These are phyloP conservation scores for Pezicula radicicola DNA, from an alignment of 2,329 filamentous ascomycete species.

Conservation along the genomic window DNA sequence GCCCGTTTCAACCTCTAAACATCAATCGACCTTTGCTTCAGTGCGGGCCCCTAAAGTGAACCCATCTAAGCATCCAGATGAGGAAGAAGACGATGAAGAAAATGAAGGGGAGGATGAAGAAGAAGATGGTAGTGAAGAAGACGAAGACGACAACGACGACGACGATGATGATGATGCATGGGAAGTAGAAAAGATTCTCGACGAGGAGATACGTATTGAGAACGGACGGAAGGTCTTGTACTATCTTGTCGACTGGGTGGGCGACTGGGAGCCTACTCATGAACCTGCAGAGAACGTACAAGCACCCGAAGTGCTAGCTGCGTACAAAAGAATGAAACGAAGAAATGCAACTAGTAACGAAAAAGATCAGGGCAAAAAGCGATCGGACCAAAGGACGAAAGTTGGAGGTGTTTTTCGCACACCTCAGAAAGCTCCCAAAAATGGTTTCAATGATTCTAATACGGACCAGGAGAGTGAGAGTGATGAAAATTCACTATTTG, in stretches of 20 bases:
- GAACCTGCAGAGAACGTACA: constrained; percentile 21
- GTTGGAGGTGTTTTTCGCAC: background rate
- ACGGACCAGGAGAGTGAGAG: background rate
- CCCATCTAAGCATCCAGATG: background rate
- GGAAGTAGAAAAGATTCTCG: constrained; percentile 19
- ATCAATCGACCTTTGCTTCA: background rate
- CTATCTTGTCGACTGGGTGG: constrained; percentile 26
- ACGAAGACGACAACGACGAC: constrained; percentile 2
- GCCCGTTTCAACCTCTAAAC: background rate
- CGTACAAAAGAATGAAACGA: constrained; percentile 1
- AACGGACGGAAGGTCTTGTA: constrained; percentile 8
- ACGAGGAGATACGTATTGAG: constrained; percentile 8
- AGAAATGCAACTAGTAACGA: background rate
- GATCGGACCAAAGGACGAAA: background rate
- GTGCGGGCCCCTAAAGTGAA: background rate
- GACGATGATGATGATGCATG: constrained; percentile 9
- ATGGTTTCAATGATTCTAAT: background rate
- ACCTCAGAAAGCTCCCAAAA: background rate
- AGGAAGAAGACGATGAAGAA: background rate
- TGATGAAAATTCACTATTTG: background rate
- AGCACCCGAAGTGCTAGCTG: background rate
- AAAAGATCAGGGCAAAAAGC: too few species aligned
- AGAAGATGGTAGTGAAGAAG: background rate
- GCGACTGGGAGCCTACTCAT: constrained; percentile 20
- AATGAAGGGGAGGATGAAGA: constrained; percentile 2